Conservation (phyloP, 768 basidiomycete genomes). For the Leccinum arenicola region DNA sequence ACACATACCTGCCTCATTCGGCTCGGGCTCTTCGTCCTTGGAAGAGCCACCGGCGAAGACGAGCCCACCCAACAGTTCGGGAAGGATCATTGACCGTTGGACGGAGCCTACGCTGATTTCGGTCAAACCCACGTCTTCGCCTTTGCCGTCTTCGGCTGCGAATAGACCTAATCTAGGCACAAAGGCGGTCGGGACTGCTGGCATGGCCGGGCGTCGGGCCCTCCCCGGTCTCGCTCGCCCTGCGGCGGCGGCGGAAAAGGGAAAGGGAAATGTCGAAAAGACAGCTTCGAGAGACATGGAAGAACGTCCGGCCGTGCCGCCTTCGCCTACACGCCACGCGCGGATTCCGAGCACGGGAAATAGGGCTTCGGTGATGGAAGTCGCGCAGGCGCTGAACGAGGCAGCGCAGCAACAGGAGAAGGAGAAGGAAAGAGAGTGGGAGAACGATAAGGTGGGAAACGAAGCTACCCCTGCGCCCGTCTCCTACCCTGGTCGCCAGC, state of each 20-base stretch:
- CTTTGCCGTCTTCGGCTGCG: background rate
- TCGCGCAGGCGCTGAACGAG: slow-evolving; percentile 59
- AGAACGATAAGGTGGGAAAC: background rate
- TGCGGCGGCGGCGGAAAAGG: slow-evolving; percentile 17
- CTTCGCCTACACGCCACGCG: slow-evolving; percentile 41
- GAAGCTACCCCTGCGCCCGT: background rate
- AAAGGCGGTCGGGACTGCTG: slow-evolving; percentile 18
- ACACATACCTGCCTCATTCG: background rate
- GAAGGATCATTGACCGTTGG: slow-evolving; percentile 32
- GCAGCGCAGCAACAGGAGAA: slow-evolving; percentile 18
- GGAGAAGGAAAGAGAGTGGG: background rate
- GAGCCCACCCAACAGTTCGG: slow-evolving; percentile 7
- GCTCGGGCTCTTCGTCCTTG: background rate
- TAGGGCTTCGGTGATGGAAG: slow-evolving; percentile 74
- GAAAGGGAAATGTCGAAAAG: slow-evolving; percentile 4
- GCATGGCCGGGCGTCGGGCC: slow-evolving; percentile 38
- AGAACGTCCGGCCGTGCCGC: slow-evolving; percentile 14
- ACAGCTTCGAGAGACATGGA: slow-evolving; percentile 17
- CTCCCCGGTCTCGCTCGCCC: slow-evolving; percentile 40
- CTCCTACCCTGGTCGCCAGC: slow-evolving; percentile 8
- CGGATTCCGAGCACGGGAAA: slow-evolving; percentile 70
- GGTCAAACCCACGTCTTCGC: slow-evolving; percentile 21
- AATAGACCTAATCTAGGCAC: slow-evolving; percentile 4
- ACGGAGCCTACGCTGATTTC: slow-evolving; percentile 32
- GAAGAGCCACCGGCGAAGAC: slow-evolving; percentile 5